Evolutionary conservation across 2,329 filamentous ascomycete species (phyloP), one percentile per base, ranked within the genome.

Genomic region (Penicillium sp.): DNA sequence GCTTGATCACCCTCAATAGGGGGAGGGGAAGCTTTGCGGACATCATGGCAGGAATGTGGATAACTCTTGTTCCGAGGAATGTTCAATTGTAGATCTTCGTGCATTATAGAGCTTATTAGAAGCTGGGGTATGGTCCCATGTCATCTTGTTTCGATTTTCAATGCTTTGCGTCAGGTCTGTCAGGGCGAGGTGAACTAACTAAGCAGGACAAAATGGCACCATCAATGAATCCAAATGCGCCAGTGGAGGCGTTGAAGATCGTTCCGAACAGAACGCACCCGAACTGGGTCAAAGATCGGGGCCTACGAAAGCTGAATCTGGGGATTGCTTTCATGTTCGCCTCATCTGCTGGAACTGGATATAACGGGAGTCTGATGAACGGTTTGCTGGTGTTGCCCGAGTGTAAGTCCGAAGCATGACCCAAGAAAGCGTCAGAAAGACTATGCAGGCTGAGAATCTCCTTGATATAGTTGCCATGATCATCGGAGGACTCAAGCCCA

Each of bases 311-410:
- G 50, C 47, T 68, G 49, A 68, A 68, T 33, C 13, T 65, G 19
- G 58, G 61, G 16, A 66, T 68, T 39, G 50, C 56, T 16, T 66
- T 67, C 24, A 66, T 66, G 63, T 67, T 67, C 53, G 44, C 61
- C 35, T 67, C 62, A 0, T 66, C 66, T 9, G 63, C 66, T 39
- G 59, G 59, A 14, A 62, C 63, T 16, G 66, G 66, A 11, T 68
- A 67, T 56, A 68, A 63, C 35, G 65, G 60, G 19, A 67, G 56
- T 47, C 57, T 68, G 33, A 63, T 68, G 13, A 68, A 68, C 47
- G 65, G 66, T 4, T 46, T 68, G 24, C 60, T 65, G 10, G 65
- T 68, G 9, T 35, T 68, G 24, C 58, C 59, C n/a, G 51, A 60
- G 47, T 66, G 57, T 59, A 60, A 55, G 56, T 36, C 31, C 37